Evolutionary conservation across 192 early-diverging fungal species (phyloP).

Genomic region (Gamsiella multidivaricata): DNA sequence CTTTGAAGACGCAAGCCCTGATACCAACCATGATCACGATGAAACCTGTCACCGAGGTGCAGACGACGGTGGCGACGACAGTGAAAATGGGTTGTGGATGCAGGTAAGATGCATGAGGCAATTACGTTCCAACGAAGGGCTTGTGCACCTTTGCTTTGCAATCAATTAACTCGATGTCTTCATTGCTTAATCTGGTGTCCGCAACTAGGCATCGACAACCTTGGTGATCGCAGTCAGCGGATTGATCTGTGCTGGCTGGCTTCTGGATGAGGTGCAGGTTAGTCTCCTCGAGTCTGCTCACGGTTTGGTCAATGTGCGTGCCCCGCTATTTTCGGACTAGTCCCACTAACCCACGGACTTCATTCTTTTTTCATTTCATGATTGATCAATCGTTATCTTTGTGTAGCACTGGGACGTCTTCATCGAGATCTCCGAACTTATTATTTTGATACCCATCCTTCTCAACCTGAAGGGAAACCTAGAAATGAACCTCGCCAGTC

Average conservation of each 20-base stretch:
- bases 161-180: background rate
- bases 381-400: background rate
- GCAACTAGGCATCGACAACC: slow-evolving; percentile 51
- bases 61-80: background rate
- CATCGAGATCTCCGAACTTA: slow-evolving; percentile 73
- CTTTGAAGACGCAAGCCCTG: slow-evolving; percentile 18
- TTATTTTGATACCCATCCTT: slow-evolving; percentile 89
- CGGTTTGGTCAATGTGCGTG: too few relatives aligned
- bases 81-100: slow-evolving; percentile 39
- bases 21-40: background rate
- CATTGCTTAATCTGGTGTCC: background rate
- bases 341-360: too few relatives aligned
- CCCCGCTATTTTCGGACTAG: too few relatives aligned
- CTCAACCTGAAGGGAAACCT: slow-evolving; percentile 93
- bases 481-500: slow-evolving; percentile 89
- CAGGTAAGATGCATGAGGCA: slow-evolving; percentile 18
- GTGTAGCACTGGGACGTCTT: slow-evolving; percentile 77
- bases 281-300: background rate
- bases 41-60: too few relatives aligned
- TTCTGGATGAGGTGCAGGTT: slow-evolving; percentile 73
- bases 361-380: too few relatives aligned
- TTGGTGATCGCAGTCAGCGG: slow-evolving; percentile 78
- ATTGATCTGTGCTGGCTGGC: slow-evolving; percentile 75
- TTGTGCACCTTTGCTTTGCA: background rate
- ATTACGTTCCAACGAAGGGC: background rate